A percentile compares a stretch with the other conserved stretches of the same genome.
Conservation (phyloP, 768 basidiomycete genomes). For the Boletellus ananas region DNA sequence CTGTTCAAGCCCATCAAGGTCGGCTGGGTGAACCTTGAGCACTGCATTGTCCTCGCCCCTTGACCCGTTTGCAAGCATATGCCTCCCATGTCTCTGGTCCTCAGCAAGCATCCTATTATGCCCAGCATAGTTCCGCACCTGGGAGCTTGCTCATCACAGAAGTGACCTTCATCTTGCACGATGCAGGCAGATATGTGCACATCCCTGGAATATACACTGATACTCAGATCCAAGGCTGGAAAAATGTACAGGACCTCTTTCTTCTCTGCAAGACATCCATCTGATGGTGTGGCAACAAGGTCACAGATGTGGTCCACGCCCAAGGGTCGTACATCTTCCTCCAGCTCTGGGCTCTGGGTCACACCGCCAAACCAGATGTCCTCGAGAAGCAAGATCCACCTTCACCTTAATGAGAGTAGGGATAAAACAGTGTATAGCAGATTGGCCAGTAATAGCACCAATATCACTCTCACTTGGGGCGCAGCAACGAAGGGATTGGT, state of each 20-base stretch:
- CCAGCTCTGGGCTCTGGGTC: too few species aligned
- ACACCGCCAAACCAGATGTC: too few species aligned
- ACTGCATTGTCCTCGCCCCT: constrained; percentile 51
- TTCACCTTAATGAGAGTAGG: too few species aligned
- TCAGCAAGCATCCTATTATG: constrained; percentile 40
- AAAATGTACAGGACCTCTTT: constrained; percentile 25
- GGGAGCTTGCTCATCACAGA: constrained; percentile 57
- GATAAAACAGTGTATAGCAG: too few species aligned
- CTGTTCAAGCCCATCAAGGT: too few species aligned
- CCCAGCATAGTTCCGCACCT: constrained; percentile 40
- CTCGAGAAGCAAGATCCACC: too few species aligned
- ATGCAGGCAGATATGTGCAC: constrained; percentile 44
- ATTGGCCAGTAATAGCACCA: too few species aligned
- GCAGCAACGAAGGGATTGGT: too few species aligned
- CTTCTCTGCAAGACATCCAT: not conserved
- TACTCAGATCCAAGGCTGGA: constrained; percentile 52
- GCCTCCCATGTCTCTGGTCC: constrained; percentile 32
- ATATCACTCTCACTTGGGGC: too few species aligned
- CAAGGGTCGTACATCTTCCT: too few species aligned
- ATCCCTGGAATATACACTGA: constrained; percentile 60
- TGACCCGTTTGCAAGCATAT: constrained; percentile 43
- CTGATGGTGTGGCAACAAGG: too few species aligned
- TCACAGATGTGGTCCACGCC: too few species aligned
- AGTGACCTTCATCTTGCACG: constrained; percentile 46
- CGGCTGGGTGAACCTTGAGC: constrained; percentile 37